Percentiles rank a stretch among this genome's conserved stretches.
Evolutionary conservation across 1,139 yeast genomes (phyloP).

Genomic region (Zygosaccharomyces pseudobailii): DNA sequence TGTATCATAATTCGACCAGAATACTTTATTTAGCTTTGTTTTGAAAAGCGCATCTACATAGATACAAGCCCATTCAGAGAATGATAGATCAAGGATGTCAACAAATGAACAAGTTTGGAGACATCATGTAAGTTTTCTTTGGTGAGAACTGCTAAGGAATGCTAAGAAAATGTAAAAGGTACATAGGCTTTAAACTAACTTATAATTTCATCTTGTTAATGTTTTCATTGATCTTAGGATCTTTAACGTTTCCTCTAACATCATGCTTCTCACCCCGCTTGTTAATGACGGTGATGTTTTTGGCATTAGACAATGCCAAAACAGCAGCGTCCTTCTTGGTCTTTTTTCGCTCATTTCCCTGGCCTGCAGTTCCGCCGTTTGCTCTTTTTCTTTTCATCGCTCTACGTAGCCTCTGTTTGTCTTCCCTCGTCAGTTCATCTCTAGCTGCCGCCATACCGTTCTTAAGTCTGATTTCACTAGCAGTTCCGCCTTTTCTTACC

Average conservation of each 20-base stretch:
- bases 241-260: conserved; percentile 62
- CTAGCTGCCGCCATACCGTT: conserved; percentile 81
- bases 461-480: conserved; percentile 64
- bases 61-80: no score
- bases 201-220: conserved; percentile 31
- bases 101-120: no score
- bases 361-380: conserved; percentile 45
- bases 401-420: conserved; percentile 81
- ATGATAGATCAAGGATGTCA: no score
- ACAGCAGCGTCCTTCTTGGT: conserved; percentile 60
- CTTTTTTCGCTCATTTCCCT: conserved; percentile 39
- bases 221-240: conserved; percentile 25
- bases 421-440: conserved; percentile 80
- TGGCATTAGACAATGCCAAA: conserved; percentile 68
- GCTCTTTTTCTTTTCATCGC: conserved; percentile 78
- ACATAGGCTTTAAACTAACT: conserved; percentile 18
- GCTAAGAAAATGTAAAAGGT: conserved; percentile 6
- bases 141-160: no score
- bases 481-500: conserved; percentile 45
- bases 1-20: no score
- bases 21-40: no score
- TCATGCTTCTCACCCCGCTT: conserved; percentile 74
- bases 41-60: no score
- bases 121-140: no score
- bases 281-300: conserved; percentile 75